A percentile compares a stretch with the other conserved stretches of the same genome.
Conservation (phyloP, 139 green algal genomes). For the Dunaliella sp. region DNA sequence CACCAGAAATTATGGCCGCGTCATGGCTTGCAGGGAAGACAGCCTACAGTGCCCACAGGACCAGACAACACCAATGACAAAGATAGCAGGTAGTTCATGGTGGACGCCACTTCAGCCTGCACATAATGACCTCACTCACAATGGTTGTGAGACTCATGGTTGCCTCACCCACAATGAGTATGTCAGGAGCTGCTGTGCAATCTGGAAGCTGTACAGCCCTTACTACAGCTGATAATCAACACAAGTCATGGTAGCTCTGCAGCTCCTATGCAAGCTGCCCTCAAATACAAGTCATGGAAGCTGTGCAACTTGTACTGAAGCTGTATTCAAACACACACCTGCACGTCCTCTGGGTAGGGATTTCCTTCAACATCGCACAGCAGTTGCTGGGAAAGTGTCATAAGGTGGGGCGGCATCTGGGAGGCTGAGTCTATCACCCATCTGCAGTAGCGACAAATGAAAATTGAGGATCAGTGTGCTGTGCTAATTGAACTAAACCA, state of each 20-base stretch:
- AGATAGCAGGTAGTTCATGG: too few species aligned
- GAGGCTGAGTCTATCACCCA: constrained; percentile 23
- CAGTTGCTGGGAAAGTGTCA: constrained; percentile 23
- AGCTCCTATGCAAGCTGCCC: too few species aligned
- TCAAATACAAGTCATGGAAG: too few species aligned
- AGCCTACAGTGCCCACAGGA: too few species aligned
- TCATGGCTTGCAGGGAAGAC: not conserved
- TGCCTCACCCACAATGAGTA: not conserved
- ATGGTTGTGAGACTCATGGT: too few species aligned
- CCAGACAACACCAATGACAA: too few species aligned
- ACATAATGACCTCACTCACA: too few species aligned
- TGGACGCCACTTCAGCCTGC: too few species aligned
- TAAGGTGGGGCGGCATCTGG: constrained; percentile 41
- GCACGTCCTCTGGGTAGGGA: constrained; percentile 48
- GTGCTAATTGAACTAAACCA: not conserved
- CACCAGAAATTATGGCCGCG: not conserved
- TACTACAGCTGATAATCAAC: too few species aligned
- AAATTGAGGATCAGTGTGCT: not conserved
- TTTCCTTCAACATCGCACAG: constrained; percentile 53
- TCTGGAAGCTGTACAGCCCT: not conserved
- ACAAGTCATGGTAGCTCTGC: not conserved
- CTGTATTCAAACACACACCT: constrained; percentile 9
- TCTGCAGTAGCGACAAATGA: not conserved
- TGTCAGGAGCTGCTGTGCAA: not conserved
- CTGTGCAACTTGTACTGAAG: not conserved